A percentile compares a stretch with the other conserved stretches of the same genome.
phyloP scores from a whole-genome alignment of 1,284 basidiomycete species.

The Omphalotus olearius region DNA sequence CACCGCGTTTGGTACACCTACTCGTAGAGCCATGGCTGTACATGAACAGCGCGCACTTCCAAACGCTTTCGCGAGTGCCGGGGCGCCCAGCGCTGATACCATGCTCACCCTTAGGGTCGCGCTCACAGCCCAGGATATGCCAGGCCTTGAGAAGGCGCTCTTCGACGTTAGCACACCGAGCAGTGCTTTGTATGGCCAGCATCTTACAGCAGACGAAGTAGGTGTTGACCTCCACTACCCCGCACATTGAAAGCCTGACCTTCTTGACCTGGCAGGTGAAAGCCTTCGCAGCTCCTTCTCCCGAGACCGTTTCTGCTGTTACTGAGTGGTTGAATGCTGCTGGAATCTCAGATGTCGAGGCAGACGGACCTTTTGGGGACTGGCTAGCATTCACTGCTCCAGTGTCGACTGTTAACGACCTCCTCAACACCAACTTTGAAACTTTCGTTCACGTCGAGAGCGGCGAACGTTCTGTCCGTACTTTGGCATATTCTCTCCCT shows the following conservation, averaged over 20 bases:
- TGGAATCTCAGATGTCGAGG: conserved; percentile 26
- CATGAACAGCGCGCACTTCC: conserved; percentile 11
- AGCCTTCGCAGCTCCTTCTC: conserved; percentile 29
- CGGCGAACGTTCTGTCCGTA: conserved; percentile 29
- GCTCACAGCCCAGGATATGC: conserved; percentile 20
- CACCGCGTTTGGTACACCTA: conserved; percentile 5
- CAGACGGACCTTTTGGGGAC: conserved; percentile 32
- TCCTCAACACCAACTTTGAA: conserved; percentile 36
- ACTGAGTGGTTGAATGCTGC: conserved; percentile 33
- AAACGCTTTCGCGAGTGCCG: conserved; percentile 10
- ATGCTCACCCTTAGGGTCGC: conserved; percentile 14
- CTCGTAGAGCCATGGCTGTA: conserved; percentile 11
- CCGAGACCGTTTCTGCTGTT: conserved; percentile 30
- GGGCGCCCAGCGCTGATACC: conserved; percentile 8
- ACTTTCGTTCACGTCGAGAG: conserved; percentile 31
- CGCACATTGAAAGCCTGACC: background rate
- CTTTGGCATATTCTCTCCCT: conserved; percentile 39
- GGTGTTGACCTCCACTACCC: background rate
- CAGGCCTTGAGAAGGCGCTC: conserved; percentile 31
- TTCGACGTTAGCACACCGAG: conserved; percentile 26
- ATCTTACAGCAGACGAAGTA: conserved; percentile 28
- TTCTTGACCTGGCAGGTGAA: conserved; percentile 26
- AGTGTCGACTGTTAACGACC: conserved; percentile 31
- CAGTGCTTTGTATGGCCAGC: conserved; percentile 26
- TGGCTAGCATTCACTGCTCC: conserved; percentile 36